Conservation (phyloP, 148 eudicot species). For the Polygonum maritimum region DNA sequence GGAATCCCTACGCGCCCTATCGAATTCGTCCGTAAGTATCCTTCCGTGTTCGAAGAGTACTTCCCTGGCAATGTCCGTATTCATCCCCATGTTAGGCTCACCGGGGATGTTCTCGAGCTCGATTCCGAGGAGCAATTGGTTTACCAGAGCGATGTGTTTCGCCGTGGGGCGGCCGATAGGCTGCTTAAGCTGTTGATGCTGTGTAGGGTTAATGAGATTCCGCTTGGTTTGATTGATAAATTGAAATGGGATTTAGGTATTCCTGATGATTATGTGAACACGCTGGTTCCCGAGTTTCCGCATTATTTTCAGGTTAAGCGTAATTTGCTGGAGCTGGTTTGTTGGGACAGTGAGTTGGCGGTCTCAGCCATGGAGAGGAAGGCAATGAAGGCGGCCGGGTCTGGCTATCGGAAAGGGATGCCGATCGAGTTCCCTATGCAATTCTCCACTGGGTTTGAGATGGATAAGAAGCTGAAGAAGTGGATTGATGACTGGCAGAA, state of each 20-base stretch:
- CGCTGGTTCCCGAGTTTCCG: slow-evolving; percentile 48
- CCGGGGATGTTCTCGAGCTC: slow-evolving; percentile 32
- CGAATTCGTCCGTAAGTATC: slow-evolving; percentile 66
- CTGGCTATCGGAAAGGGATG: slow-evolving; percentile 23
- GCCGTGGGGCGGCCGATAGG: slow-evolving; percentile 43
- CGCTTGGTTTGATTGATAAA: slow-evolving; percentile 30
- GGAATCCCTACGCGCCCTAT: slow-evolving; percentile 41
- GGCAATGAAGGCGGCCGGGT: slow-evolving; percentile 18
- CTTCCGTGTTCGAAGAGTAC: slow-evolving; percentile 50
- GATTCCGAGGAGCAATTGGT: slow-evolving; percentile 53
- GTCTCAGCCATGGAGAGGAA: slow-evolving; percentile 25
- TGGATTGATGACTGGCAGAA: slow-evolving; percentile 66
- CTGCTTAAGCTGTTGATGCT: slow-evolving; percentile 70
- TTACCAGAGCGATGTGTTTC: slow-evolving; percentile 27
- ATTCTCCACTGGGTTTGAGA: slow-evolving; percentile 28
- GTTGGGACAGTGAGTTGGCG: slow-evolving; percentile 32
- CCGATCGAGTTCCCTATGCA: slow-evolving; percentile 28
- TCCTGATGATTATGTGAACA: slow-evolving; percentile 33
- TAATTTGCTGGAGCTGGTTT: slow-evolving; percentile 27
- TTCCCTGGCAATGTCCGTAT: slow-evolving; percentile 37
- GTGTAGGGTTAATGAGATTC: slow-evolving; percentile 31
- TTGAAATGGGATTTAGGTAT: slow-evolving; percentile 40
- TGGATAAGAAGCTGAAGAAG: slow-evolving; percentile 34
- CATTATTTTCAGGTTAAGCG: slow-evolving; percentile 30
- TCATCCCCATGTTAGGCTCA: slow-evolving; percentile 58